Percentiles rank a stretch among this genome's conserved stretches.
These are phyloP conservation scores for Furcasterigmium furcatum DNA, from an alignment of 2,329 filamentous ascomycete species.

Conservation along the genomic window DNA sequence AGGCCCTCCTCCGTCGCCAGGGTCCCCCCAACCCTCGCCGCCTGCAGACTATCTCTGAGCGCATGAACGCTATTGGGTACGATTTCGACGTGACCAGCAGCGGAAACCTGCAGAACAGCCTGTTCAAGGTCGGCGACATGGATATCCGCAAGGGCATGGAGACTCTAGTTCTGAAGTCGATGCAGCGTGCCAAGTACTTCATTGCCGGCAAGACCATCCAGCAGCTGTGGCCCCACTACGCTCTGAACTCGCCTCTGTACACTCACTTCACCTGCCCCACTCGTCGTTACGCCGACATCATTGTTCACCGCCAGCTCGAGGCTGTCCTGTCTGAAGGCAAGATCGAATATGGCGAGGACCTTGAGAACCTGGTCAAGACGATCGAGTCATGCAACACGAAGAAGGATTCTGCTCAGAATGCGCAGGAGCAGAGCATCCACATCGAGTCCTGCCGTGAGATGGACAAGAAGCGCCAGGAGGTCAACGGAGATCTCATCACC, in stretches of 20 bases:
- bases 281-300: constrained; percentile 88
- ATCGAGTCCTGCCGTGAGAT: constrained; percentile 96
- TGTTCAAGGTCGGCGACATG: constrained; percentile 87
- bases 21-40: constrained; percentile 81
- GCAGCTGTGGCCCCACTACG: constrained; percentile 82
- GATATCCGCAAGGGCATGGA: constrained; percentile 97
- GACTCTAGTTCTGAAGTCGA: constrained; percentile 88
- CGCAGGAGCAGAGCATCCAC: constrained; percentile 97
- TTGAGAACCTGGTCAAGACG: constrained; percentile 86
- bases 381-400: constrained; percentile 97
- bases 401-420: constrained; percentile 96
- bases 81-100: constrained; percentile 88
- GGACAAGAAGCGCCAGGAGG: constrained; percentile 85
- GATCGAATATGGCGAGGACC: constrained; percentile 82
- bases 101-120: constrained; percentile 85
- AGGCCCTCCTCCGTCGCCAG: constrained; percentile 88
- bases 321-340: constrained; percentile 77
- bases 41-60: constrained; percentile 84
- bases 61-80: constrained; percentile 89
- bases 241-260: constrained; percentile 88
- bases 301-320: constrained; percentile 94
- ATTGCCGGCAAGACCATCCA: constrained; percentile 76
- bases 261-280: constrained; percentile 97
- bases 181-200: constrained; percentile 95
- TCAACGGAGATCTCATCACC: constrained; percentile 86